phyloP scores from a whole-genome alignment of 2,329 filamentous ascomycete genomes.

The Ophiostoma piceae region DNA sequence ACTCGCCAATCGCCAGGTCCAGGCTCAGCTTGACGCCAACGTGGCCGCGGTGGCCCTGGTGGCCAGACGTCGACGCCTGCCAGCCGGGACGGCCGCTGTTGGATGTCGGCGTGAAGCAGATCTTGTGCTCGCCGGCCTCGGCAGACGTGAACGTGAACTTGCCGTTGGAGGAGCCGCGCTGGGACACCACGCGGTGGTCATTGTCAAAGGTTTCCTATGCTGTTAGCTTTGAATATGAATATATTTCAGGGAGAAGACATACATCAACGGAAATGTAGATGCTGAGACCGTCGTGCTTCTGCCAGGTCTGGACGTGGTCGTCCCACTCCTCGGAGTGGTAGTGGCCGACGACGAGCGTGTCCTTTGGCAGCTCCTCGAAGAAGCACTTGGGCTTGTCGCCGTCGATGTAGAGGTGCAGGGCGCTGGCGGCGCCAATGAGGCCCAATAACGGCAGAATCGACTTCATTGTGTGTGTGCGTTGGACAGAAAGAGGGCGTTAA shows the following conservation, averaged over 20 bases:
- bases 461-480: slow-evolving; percentile 46
- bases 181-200: slow-evolving; percentile 90
- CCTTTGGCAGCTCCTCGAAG: slow-evolving; percentile 96
- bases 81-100: slow-evolving; percentile 64
- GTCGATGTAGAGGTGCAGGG: slow-evolving; percentile 94
- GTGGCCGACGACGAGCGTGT: slow-evolving; percentile 90
- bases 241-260: slow-evolving; percentile 33
- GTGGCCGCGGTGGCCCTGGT: slow-evolving; percentile 41
- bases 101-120: slow-evolving; percentile 87
- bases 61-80: slow-evolving; percentile 54
- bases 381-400: slow-evolving; percentile 85
- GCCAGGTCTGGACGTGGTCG: slow-evolving; percentile 61
- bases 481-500: no score
- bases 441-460: slow-evolving; percentile 60
- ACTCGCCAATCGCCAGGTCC: slow-evolving; percentile 91
- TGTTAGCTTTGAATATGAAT: background rate
- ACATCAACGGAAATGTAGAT: slow-evolving; percentile 89
- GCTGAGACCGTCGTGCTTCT: slow-evolving; percentile 66
- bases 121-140: slow-evolving; percentile 89
- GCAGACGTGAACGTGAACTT: slow-evolving; percentile 94
- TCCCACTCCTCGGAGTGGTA: slow-evolving; percentile 84
- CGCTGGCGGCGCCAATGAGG: slow-evolving; percentile 62
- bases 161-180: slow-evolving; percentile 68
- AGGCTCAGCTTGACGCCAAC: slow-evolving; percentile 79
- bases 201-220: slow-evolving; percentile 85